Conservation (phyloP, 306 rosid species). For the Sechiopsis laciniata region DNA sequence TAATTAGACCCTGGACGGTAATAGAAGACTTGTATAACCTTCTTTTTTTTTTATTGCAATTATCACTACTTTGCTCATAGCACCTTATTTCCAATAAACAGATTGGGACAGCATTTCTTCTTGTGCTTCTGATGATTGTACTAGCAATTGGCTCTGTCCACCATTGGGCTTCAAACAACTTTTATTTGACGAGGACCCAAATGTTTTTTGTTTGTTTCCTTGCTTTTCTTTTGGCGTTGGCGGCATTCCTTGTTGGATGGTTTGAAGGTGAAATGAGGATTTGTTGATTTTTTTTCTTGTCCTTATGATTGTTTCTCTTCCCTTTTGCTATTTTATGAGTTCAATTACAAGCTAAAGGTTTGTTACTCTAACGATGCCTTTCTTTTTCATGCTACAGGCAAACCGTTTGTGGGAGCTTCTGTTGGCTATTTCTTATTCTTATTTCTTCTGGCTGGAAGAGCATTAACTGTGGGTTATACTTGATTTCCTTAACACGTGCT, state of each 20-base stretch:
- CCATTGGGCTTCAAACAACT: slow-evolving; percentile 98
- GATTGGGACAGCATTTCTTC: slow-evolving; percentile 91
- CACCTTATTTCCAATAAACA: slow-evolving; percentile 32
- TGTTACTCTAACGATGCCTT: not conserved
- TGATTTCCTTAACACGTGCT: not conserved
- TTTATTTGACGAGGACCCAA: slow-evolving; percentile 90
- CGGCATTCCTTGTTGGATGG: slow-evolving; percentile 95
- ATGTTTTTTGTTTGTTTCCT: slow-evolving; percentile 87
- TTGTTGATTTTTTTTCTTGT: slow-evolving; percentile 15
- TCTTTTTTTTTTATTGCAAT: not conserved
- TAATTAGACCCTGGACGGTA: slow-evolving; percentile 92
- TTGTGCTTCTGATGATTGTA: slow-evolving; percentile 88
- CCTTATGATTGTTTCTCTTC: not conserved
- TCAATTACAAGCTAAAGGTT: not conserved
- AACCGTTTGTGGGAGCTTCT: slow-evolving; percentile 93
- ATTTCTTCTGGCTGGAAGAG: slow-evolving; percentile 96
- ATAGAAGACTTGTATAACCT: slow-evolving; percentile 24
- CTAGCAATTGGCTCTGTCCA: slow-evolving; percentile 91
- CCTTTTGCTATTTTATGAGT: slow-evolving; percentile 1
- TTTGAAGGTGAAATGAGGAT: slow-evolving; percentile 62
- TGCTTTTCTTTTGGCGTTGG: slow-evolving; percentile 93
- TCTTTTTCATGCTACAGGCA: slow-evolving; percentile 40
- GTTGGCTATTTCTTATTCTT: slow-evolving; percentile 94
- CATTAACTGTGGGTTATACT: slow-evolving; percentile 79
- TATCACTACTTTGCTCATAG: slow-evolving; percentile 21